These are phyloP conservation scores for Sporothrix curviconia DNA, from an alignment of 2,329 filamentous ascomycete species.

Conservation along the genomic window DNA sequence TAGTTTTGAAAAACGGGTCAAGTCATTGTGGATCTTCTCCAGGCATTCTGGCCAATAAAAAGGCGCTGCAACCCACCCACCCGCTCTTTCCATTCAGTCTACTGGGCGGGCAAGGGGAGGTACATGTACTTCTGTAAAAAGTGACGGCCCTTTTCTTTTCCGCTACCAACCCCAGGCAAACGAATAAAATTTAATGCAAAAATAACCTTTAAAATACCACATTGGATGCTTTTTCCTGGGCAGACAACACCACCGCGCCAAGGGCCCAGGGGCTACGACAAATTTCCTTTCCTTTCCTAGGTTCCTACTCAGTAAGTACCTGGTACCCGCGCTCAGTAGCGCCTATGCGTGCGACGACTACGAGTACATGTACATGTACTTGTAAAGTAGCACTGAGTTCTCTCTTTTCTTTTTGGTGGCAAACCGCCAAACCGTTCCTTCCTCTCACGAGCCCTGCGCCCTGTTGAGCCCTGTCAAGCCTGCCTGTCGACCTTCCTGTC, in stretches of 20 bases:
- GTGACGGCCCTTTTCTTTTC: not conserved
- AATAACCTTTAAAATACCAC: not conserved
- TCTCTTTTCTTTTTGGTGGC: too few species aligned
- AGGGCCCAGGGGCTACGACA: not conserved
- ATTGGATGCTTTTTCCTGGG: conserved; percentile 1
- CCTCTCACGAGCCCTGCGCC: too few species aligned
- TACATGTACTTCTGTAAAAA: not conserved
- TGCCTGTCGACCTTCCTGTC: not conserved
- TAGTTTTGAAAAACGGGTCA: not conserved
- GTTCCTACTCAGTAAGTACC: too few species aligned
- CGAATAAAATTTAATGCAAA: not conserved
- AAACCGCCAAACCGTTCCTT: too few species aligned
- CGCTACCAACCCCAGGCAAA: not conserved
- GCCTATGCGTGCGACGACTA: too few species aligned
- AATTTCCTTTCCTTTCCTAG: not conserved
- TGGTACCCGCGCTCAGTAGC: too few species aligned
- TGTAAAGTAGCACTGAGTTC: too few species aligned
- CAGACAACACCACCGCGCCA: not conserved
- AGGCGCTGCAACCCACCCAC: conserved; percentile 4
- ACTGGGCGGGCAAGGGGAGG: not conserved
- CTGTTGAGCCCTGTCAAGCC: not conserved
- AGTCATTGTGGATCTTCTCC: not conserved
- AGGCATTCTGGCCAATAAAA: conserved; percentile 1
- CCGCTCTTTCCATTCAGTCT: conserved; percentile 2
- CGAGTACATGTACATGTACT: too few species aligned